These are phyloP conservation scores for Athelia sp. DNA, from an alignment of 1,284 basidiomycete species.

Conservation along the genomic window DNA sequence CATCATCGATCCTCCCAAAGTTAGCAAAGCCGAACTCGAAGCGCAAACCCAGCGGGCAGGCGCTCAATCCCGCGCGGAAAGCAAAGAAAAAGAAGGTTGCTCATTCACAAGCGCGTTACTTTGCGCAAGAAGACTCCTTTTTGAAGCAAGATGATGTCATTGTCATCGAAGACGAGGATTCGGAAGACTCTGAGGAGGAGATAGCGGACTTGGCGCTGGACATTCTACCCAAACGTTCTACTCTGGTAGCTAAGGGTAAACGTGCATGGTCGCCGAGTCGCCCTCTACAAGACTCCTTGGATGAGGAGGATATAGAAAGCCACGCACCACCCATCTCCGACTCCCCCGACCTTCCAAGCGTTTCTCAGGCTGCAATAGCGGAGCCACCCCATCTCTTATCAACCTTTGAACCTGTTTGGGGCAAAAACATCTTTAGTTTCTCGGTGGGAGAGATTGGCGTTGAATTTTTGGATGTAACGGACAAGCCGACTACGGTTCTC, in stretches of 20 bases:
- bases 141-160: conserved; percentile 32
- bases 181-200: conserved; percentile 19
- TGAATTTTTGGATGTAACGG: conserved; percentile 5
- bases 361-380: too few species aligned
- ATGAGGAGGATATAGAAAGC: conserved; percentile 33
- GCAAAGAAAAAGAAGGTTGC: conserved; percentile 25
- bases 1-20: conserved; percentile 11
- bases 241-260: conserved; percentile 9
- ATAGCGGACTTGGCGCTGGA: too few species aligned
- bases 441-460: conserved; percentile 31
- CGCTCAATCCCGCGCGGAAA: conserved; percentile 9
- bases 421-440: conserved; percentile 43
- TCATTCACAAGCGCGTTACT: conserved; percentile 25
- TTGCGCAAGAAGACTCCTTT: conserved; percentile 27
- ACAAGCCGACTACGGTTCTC: conserved; percentile 28
- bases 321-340: conserved; percentile 5
- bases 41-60: conserved; percentile 22
- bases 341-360: conserved; percentile 3
- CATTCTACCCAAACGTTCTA: not conserved
- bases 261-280: conserved; percentile 52
- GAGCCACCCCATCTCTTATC: conserved; percentile 25
- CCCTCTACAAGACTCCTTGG: conserved; percentile 45
- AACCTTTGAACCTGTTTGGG: conserved; percentile 36
- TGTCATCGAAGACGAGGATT: conserved; percentile 28
- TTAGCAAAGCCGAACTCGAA: conserved; percentile 21